These are phyloP conservation scores for Annulohypoxylon stygium DNA, from an alignment of 495 filamentous ascomycete species.

Conservation along the genomic window DNA sequence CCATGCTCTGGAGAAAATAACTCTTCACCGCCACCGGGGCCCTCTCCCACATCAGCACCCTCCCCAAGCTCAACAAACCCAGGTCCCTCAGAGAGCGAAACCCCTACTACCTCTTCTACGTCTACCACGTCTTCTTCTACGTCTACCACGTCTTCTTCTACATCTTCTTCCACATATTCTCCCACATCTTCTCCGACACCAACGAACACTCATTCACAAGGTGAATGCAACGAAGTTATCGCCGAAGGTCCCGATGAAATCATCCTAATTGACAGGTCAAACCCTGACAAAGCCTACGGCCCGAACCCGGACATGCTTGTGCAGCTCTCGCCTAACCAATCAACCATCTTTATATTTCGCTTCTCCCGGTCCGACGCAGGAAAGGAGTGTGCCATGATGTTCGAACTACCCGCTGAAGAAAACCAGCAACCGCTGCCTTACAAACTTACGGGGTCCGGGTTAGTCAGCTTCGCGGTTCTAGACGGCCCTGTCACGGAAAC, in stretches of 20 bases:
- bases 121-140: no score
- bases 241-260: slow-evolving; percentile 56
- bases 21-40: slow-evolving; percentile 17
- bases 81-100: background rate
- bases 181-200: background rate
- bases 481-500: slow-evolving; percentile 45
- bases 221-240: slow-evolving; percentile 20
- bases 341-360: slow-evolving; percentile 79
- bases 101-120: no score
- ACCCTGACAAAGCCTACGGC: slow-evolving; percentile 56
- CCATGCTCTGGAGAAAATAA: slow-evolving; percentile 34
- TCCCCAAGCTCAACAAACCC: slow-evolving; percentile 3
- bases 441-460: slow-evolving; percentile 69
- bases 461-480: slow-evolving; percentile 66
- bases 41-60: slow-evolving; percentile 21
- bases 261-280: slow-evolving; percentile 69
- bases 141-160: no score
- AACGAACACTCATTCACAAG: slow-evolving; percentile 9
- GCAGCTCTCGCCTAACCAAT: slow-evolving; percentile 67
- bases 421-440: slow-evolving; percentile 64
- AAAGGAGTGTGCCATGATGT: slow-evolving; percentile 74
- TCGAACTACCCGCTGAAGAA: slow-evolving; percentile 68
- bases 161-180: no score
- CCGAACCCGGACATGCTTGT: slow-evolving; percentile 67
- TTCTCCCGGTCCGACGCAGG: slow-evolving; percentile 66